These are phyloP conservation scores for Aegilops longissima DNA, from an alignment of 176 grass and related monocot species.

Conservation along the genomic window DNA sequence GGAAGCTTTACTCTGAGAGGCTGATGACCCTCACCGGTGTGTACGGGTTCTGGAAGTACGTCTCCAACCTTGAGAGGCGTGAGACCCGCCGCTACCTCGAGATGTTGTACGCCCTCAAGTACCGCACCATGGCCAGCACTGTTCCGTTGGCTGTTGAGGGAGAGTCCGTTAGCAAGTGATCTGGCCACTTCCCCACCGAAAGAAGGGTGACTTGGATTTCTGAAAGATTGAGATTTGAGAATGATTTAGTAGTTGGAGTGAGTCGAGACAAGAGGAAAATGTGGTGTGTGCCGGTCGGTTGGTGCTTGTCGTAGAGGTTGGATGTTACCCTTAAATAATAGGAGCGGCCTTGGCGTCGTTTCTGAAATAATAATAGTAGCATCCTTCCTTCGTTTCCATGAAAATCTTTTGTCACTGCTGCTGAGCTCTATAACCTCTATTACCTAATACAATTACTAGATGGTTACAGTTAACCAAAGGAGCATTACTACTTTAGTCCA, in stretches of 20 bases:
- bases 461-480: too few relatives aligned
- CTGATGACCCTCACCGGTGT: conserved; percentile 95
- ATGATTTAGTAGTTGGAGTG: conserved; percentile 18
- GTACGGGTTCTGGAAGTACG: conserved; percentile 99
- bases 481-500: too few relatives aligned
- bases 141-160: conserved; percentile 88
- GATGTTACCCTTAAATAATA: conserved; percentile 51
- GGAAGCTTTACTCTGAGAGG: conserved; percentile 99
- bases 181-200: neutral
- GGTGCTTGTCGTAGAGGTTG: conserved; percentile 39
- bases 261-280: conserved; percentile 27
- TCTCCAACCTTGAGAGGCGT: conserved; percentile 94
- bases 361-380: conserved; percentile 53
- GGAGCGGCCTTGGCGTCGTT: conserved; percentile 33
- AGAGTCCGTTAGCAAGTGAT: conserved; percentile 50
- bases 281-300: conserved; percentile 10
- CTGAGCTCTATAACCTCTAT: neutral
- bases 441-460: too few relatives aligned
- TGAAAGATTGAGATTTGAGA: conserved; percentile 36
- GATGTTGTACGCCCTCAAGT: conserved; percentile 99
- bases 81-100: conserved; percentile 96
- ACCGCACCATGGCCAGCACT: conserved; percentile 84
- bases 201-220: conserved; percentile 25
- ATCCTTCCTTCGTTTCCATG: conserved; percentile 18
- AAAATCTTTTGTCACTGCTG: neutral